These are phyloP conservation scores for Teratosphaeria zuluensis DNA, from an alignment of 2,329 filamentous ascomycete species.

Conservation along the genomic window DNA sequence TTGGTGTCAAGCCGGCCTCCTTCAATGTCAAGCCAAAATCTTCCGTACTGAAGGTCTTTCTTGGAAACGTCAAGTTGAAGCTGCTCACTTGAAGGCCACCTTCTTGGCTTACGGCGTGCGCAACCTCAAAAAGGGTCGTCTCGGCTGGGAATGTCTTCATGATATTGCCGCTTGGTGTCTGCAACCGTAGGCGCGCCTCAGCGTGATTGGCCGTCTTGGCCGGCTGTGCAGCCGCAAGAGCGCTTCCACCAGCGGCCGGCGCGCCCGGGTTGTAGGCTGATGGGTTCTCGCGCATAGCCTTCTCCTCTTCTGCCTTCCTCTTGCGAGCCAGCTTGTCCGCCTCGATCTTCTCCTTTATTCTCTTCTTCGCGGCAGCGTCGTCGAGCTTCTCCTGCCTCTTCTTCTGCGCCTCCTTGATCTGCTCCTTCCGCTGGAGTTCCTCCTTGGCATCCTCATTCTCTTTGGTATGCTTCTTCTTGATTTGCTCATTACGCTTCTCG, in stretches of 20 bases:
- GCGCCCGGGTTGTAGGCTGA: conserved; percentile 41
- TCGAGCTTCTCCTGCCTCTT: conserved; percentile 83
- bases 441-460: conserved; percentile 86
- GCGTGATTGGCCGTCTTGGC: conserved; percentile 63
- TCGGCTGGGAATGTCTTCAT: conserved; percentile 83
- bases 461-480: conserved; percentile 77
- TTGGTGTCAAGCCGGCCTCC: conserved; percentile 83
- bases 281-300: conserved; percentile 75
- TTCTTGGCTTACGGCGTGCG: conserved; percentile 62
- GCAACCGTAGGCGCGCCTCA: conserved; percentile 72
- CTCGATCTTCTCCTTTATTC: conserved; percentile 87
- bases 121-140: conserved; percentile 88
- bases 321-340: conserved; percentile 86
- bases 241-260: conserved; percentile 34
- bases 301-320: conserved; percentile 73
- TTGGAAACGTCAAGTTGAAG: conserved; percentile 80
- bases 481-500: conserved; percentile 74
- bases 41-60: conserved; percentile 59
- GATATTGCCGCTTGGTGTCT: conserved; percentile 65
- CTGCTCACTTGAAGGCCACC: conserved; percentile 59
- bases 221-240: conserved; percentile 34
- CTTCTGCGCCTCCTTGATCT: conserved; percentile 77
- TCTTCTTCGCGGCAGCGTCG: conserved; percentile 75
- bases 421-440: conserved; percentile 76
- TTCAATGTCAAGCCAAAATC: conserved; percentile 88